A percentile compares a stretch with the other conserved stretches of the same genome.
Conservation (phyloP, 116 monocot genomes). For the Dioscorea cayenensis region DNA sequence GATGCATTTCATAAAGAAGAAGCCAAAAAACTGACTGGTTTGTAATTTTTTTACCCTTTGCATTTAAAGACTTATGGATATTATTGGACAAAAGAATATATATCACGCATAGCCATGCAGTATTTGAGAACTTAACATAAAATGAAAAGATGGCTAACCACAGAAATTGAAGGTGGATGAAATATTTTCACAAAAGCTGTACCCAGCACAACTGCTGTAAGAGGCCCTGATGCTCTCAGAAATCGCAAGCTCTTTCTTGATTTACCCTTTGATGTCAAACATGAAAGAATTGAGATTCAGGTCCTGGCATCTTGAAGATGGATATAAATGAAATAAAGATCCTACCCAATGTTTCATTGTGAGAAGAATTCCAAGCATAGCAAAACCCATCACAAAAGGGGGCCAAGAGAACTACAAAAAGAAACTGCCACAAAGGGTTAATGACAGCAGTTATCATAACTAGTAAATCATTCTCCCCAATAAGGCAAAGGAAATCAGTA, state of each 20-base stretch:
- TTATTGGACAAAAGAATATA: background rate
- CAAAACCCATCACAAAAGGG: conserved; percentile 87
- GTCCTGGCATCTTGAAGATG: background rate
- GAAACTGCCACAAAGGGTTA: conserved; percentile 21
- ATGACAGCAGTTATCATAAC: conserved; percentile 5
- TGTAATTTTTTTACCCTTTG: background rate
- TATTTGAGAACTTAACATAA: background rate
- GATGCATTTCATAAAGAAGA: too few relatives aligned
- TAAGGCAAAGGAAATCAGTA: background rate
- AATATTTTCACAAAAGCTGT: conserved; percentile 89
- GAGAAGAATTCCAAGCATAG: conserved; percentile 69
- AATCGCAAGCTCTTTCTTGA: conserved; percentile 45
- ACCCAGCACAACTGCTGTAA: conserved; percentile 80
- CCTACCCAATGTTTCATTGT: conserved; percentile 87
- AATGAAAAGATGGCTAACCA: conserved; percentile 38
- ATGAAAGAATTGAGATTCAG: background rate
- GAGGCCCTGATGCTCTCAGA: conserved; percentile 80
- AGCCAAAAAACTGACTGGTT: too few relatives aligned
- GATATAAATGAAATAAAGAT: conserved; percentile 3
- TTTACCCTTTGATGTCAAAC: conserved; percentile 59
- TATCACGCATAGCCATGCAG: background rate
- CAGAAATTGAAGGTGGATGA: conserved; percentile 86
- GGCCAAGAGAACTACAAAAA: conserved; percentile 83
- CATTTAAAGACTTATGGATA: background rate
- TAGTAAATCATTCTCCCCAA: conserved; percentile 1